These are phyloP conservation scores for Colletotrichum tamarilloi DNA, from an alignment of 2,329 filamentous ascomycete genomes.

Conservation along the genomic window DNA sequence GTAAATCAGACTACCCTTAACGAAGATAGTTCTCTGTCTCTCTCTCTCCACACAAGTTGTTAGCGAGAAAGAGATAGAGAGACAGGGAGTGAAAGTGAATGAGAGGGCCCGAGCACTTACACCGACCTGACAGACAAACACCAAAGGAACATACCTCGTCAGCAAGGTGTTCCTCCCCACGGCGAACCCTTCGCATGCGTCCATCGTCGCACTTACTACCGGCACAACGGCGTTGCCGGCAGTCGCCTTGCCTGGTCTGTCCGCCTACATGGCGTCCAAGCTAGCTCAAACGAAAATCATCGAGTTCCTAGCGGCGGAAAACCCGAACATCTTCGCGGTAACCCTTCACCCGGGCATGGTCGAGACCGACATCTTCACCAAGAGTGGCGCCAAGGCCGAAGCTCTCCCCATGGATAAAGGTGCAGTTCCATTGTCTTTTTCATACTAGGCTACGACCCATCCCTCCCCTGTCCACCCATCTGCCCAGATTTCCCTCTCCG, in stretches of 20 bases:
- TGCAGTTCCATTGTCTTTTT: conserved; percentile 18
- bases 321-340: conserved; percentile 39
- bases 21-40: neutral
- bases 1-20: conserved; percentile 17
- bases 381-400: conserved; percentile 38
- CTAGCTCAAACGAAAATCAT: conserved; percentile 46
- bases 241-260: conserved; percentile 35
- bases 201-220: conserved; percentile 38
- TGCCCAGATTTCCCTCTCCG: neutral
- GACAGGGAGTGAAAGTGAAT: neutral
- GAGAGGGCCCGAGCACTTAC: neutral
- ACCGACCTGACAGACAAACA: conserved; percentile 50
- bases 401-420: conserved; percentile 38
- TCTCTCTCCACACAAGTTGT: neutral
- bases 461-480: too few relatives aligned
- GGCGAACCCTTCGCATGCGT: conserved; percentile 30
- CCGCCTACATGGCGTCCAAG: conserved; percentile 35
- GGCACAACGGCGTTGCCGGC: conserved; percentile 37
- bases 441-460: too few relatives aligned
- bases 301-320: conserved; percentile 41
- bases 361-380: conserved; percentile 39
- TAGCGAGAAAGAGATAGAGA: neutral
- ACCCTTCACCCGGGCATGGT: conserved; percentile 41
- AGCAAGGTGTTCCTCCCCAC: conserved; percentile 58
- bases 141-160: conserved; percentile 59